phyloP scores from a whole-genome alignment of 2,329 filamentous ascomycete genomes.

The Ceratocystis cubensis region DNA sequence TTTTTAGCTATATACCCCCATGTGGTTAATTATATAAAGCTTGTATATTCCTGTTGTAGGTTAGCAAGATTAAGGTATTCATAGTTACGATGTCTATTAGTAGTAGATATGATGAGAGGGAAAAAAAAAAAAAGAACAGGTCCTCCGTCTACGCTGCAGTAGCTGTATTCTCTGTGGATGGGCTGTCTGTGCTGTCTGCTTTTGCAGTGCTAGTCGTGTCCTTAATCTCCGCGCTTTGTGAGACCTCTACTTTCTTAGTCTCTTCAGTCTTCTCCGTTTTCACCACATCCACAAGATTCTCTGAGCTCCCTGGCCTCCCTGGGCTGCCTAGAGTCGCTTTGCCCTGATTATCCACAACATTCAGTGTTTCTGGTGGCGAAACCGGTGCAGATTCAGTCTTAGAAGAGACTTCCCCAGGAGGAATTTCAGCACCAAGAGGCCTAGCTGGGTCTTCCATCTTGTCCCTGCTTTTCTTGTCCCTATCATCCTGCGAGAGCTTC shows the following conservation, averaged over 20 bases:
- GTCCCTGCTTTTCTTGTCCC: not conserved
- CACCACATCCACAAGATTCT: not conserved
- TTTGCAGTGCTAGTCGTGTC: not conserved
- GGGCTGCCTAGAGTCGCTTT: too few relatives aligned
- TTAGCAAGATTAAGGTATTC: too few relatives aligned
- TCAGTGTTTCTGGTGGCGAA: not conserved
- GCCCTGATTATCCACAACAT: too few relatives aligned
- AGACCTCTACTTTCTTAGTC: not conserved
- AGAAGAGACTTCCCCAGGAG: not conserved
- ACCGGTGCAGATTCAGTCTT: not conserved
- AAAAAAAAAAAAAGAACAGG: not conserved
- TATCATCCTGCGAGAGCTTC: not conserved
- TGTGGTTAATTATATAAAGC: too few relatives aligned
- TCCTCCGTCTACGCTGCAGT: not conserved
- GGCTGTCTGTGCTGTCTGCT: not conserved
- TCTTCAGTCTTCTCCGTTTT: not conserved
- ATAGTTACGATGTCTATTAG: too few relatives aligned
- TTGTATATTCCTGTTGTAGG: too few relatives aligned
- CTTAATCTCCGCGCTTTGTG: not conserved
- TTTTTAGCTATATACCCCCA: too few relatives aligned
- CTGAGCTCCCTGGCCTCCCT: too few relatives aligned
- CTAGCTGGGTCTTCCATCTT: not conserved
- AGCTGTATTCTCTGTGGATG: not conserved
- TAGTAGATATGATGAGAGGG: not conserved
- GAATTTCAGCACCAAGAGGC: not conserved